These are phyloP conservation scores for Achaetomiella virescens DNA, from an alignment of 495 filamentous ascomycete species.

Conservation along the genomic window DNA sequence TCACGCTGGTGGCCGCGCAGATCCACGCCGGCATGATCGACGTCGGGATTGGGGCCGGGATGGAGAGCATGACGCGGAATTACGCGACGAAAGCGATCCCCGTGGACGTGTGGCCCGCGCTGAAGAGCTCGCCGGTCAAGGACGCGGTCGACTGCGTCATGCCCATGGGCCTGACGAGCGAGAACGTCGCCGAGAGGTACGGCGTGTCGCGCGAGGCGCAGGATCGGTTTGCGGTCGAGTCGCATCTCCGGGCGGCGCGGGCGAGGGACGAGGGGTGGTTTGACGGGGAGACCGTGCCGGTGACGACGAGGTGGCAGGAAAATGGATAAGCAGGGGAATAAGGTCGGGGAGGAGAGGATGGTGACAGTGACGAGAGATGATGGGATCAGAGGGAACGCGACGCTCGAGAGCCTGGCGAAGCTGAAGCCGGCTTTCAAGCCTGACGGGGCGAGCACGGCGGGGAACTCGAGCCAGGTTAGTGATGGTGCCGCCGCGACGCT, in stretches of 20 bases:
- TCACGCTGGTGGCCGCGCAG: conserved; percentile 62
- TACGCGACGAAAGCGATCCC: conserved; percentile 81
- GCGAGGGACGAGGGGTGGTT: conserved; percentile 67
- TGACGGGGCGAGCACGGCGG: conserved; percentile 72
- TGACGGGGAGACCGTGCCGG: conserved; percentile 70
- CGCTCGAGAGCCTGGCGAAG: conserved; percentile 60
- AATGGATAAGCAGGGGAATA: conserved; percentile 53
- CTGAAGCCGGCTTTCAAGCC: conserved; percentile 79
- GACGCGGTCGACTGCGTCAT: conserved; percentile 82
- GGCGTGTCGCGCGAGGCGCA: conserved; percentile 68
- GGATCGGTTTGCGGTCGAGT: conserved; percentile 72
- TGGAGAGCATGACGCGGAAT: conserved; percentile 91
- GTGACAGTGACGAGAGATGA: conserved; percentile 69
- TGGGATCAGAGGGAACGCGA: conserved; percentile 64
- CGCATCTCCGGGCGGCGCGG: conserved; percentile 61
- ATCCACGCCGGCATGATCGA: conserved; percentile 67
- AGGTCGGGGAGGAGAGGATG: conserved; percentile 42
- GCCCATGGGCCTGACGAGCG: conserved; percentile 88
- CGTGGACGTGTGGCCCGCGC: conserved; percentile 66
- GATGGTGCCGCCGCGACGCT: conserved; percentile 82
- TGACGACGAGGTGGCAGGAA: conserved; percentile 59
- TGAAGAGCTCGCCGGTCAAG: conserved; percentile 56
- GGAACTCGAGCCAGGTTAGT: conserved; percentile 79
- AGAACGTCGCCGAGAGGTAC: conserved; percentile 81
- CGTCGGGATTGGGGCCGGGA: conserved; percentile 80